Percentiles rank a stretch among this genome's conserved stretches.
Conservation (phyloP, 441 rosid species). For the Manihot esculenta region DNA sequence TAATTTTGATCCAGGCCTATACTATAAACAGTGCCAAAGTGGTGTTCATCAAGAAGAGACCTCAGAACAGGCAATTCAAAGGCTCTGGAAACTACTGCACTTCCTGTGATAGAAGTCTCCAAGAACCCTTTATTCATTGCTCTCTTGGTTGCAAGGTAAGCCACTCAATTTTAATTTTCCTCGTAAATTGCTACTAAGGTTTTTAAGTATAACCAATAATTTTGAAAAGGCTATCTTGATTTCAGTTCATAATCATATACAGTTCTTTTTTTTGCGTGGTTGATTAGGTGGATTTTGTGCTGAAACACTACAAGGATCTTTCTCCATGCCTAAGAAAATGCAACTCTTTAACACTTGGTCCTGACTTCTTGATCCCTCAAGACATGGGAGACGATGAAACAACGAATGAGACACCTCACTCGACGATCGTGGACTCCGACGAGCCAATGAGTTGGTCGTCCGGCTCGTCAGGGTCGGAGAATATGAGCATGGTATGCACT, state of each 20-base stretch:
- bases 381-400: slow-evolving; percentile 65
- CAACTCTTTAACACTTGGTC: slow-evolving; percentile 67
- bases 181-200: no score
- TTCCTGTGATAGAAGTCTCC: slow-evolving; percentile 93
- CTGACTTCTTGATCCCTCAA: slow-evolving; percentile 83
- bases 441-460: slow-evolving; percentile 83
- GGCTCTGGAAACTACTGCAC: slow-evolving; percentile 88
- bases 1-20: slow-evolving; percentile 49
- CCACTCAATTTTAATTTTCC: neutral
- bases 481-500: slow-evolving; percentile 40
- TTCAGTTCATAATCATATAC: no score
- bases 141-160: slow-evolving; percentile 90
- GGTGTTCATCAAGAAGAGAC: slow-evolving; percentile 93
- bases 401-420: slow-evolving; percentile 52
- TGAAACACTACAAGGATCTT: slow-evolving; percentile 72
- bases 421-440: slow-evolving; percentile 70
- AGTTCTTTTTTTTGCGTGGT: neutral
- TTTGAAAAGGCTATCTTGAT: no score
- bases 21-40: slow-evolving; percentile 91
- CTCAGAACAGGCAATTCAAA: slow-evolving; percentile 89
- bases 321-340: slow-evolving; percentile 64
- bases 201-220: no score
- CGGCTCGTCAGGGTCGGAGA: slow-evolving; percentile 56
- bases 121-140: slow-evolving; percentile 85
- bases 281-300: slow-evolving; percentile 75